Evolutionary conservation across 2,329 filamentous ascomycete genomes (phyloP), one percentile per base, ranked within the genome.

Genomic region (Orbilia quercus): DNA sequence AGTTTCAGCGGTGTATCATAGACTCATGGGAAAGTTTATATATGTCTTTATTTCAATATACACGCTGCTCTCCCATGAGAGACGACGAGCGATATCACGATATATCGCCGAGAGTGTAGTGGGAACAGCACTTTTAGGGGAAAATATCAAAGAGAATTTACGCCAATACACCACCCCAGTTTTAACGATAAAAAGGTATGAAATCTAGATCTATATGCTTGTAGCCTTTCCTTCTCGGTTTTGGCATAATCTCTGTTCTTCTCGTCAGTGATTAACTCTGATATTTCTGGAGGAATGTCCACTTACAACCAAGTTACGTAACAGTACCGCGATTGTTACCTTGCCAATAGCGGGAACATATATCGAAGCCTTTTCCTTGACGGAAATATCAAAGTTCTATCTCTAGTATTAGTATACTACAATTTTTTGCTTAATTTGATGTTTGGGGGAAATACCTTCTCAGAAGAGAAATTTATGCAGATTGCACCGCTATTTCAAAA

Each of bases 381-480:
- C 88, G 51, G 91, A 90, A 0, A 90, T 88, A 74, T 89, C 89
- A 81, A 98, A 98, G 82, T 99, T 98, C 84, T 70, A 36, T 28
- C 9, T 11, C 7, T 23, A 31, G 22, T 31, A 2, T n/a, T 23
- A 31, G 47, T 87, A 77, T 40, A 53, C 1, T 38, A 7, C 36
- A n/a, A n/a, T 60, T 20, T 31, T 28, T 48, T 31, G 4, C 16
- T 42, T 16, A 3, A 20, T 22, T 6, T 51, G 51, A 23, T 40
- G 34, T 14, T 20, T 53, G 58, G 81, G 70, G 18, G 5, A 3
- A 3, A 50, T 70, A 70, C 65, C 25, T 93, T 91, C 81, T 91
- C 92, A 57, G 91, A 96, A 6, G 92, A 96, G 81, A 99, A 98
- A 82, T 99, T 99, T 83, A 99, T 93, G 84, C 95, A 99, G n/a